phyloP scores from a whole-genome alignment of 129 eudicot species.

The Lactuca sativa region DNA sequence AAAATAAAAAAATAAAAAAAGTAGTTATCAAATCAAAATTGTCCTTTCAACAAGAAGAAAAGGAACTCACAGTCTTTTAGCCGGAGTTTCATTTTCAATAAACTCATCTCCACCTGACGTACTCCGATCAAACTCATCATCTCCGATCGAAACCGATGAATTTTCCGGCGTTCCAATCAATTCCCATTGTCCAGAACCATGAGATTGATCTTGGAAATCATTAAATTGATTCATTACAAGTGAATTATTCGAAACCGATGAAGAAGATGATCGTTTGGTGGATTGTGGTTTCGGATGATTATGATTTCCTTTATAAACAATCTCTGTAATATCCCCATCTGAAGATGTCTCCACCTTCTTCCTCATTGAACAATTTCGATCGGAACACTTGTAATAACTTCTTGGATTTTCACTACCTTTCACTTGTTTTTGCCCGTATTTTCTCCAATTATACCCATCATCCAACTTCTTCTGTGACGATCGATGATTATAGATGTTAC shows the following conservation, averaged over 20 bases:
- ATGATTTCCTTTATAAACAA: slow-evolving; percentile 72
- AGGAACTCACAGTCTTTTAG: slow-evolving; percentile 62
- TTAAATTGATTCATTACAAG: slow-evolving; percentile 22
- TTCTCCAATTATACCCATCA: slow-evolving; percentile 85
- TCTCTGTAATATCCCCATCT: slow-evolving; percentile 73
- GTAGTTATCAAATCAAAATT: not conserved
- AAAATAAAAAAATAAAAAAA: too few species aligned
- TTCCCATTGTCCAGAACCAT: slow-evolving; percentile 42
- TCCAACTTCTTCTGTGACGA: slow-evolving; percentile 46
- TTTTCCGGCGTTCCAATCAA: slow-evolving; percentile 56
- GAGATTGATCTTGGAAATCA: slow-evolving; percentile 39
- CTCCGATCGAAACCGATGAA: slow-evolving; percentile 56
- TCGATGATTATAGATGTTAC: slow-evolving; percentile 31
- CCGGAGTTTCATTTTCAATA: slow-evolving; percentile 52
- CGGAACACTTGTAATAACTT: slow-evolving; percentile 84
- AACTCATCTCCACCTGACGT: slow-evolving; percentile 47
- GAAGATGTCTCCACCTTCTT: slow-evolving; percentile 68
- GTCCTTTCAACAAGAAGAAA: slow-evolving; percentile 2
- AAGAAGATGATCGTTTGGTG: slow-evolving; percentile 53
- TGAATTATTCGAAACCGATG: slow-evolving; percentile 36
- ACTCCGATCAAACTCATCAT: slow-evolving; percentile 44
- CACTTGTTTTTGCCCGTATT: slow-evolving; percentile 83
- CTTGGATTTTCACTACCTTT: slow-evolving; percentile 89
- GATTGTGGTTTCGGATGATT: slow-evolving; percentile 80
- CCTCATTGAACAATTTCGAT: slow-evolving; percentile 57